Percentiles rank a stretch among this genome's conserved stretches.
phyloP scores from a whole-genome alignment of 257 asterid genomes.

The Solanum bukasovii region DNA sequence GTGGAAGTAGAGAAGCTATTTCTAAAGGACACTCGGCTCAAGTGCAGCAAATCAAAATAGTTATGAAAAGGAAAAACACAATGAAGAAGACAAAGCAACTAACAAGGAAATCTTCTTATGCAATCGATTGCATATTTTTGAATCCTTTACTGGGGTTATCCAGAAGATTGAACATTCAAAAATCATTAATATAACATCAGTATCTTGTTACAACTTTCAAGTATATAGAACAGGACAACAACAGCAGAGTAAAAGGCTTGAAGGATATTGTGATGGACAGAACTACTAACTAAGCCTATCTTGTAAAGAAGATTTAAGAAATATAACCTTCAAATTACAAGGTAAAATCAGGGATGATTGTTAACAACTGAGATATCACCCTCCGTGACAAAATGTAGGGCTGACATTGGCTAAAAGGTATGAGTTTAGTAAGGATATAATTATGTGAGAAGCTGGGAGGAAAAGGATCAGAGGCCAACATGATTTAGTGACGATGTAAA shows the following conservation, averaged over 20 bases:
- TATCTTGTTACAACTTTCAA: not conserved
- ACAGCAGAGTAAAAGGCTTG: not conserved
- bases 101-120: not conserved
- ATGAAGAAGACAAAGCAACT: not conserved
- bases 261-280: not conserved
- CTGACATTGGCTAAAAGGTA: not conserved
- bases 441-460: not conserved
- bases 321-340: not conserved
- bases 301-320: not conserved
- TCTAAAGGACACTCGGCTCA: not conserved
- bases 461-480: not conserved
- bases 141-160: not conserved
- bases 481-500: constrained; percentile 15
- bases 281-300: not conserved
- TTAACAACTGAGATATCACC: not conserved
- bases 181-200: not conserved
- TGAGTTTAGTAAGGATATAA: not conserved
- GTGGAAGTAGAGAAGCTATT: not conserved
- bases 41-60: not conserved
- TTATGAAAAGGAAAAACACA: not conserved
- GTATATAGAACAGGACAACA: not conserved
- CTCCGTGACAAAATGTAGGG: not conserved
- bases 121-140: not conserved
- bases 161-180: not conserved
- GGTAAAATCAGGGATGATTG: not conserved